Conservation (phyloP, 2,329 filamentous ascomycete species). For the Colletotrichum gloeosporioides region DNA sequence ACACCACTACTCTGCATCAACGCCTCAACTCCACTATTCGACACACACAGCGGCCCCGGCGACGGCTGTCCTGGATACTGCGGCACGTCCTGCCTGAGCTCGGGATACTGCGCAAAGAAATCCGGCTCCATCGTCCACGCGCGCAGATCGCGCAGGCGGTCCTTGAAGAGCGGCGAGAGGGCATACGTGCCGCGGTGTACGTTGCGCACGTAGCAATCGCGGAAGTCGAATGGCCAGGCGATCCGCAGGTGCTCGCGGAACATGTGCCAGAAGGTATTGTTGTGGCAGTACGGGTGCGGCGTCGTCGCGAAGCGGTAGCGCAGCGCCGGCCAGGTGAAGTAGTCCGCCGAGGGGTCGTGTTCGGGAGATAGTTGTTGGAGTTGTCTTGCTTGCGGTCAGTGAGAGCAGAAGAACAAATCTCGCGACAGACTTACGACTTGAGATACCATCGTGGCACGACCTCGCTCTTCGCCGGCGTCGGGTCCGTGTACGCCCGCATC, state of each 20-base stretch:
- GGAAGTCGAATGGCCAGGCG: constrained; percentile 27
- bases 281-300: constrained; percentile 34
- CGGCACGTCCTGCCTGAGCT: constrained; percentile 35
- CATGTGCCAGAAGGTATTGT: constrained; percentile 34
- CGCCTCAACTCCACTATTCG: neutral
- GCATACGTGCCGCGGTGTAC: constrained; percentile 25
- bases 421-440: neutral
- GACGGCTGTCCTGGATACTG: neutral
- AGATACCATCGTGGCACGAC: constrained; percentile 1
- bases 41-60: neutral
- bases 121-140: constrained; percentile 32
- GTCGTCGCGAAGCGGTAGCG: constrained; percentile 32
- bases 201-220: constrained; percentile 30
- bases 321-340: constrained; percentile 26
- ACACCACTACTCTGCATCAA: neutral
- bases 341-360: neutral
- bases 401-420: too few species aligned
- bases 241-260: constrained; percentile 27
- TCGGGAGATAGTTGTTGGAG: neutral
- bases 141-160: constrained; percentile 27
- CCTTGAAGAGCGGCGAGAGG: constrained; percentile 26
- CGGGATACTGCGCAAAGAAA: constrained; percentile 31
- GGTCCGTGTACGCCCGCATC: constrained; percentile 30
- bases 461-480: neutral
- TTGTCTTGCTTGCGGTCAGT: neutral